Evolutionary conservation across 148 eudicot species (phyloP).

Genomic region (Arbutus unedo): DNA sequence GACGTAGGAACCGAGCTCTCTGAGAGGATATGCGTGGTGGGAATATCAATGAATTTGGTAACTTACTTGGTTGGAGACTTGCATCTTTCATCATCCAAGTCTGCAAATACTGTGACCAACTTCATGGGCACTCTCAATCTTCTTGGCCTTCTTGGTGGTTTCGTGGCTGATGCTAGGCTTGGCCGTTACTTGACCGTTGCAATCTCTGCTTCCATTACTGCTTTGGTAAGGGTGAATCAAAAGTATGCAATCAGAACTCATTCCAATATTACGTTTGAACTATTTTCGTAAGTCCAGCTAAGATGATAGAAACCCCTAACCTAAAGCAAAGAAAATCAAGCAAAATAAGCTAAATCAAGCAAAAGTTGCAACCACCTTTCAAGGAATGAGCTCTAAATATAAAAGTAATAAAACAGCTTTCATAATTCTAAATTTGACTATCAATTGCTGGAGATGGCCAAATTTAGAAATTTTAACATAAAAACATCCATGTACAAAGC

Average conservation of each 20-base stretch:
- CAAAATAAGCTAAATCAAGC: background rate
- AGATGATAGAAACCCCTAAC: background rate
- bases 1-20: conserved; percentile 76
- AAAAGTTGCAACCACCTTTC: background rate
- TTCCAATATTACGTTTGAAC: background rate
- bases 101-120: conserved; percentile 91
- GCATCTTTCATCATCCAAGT: conserved; percentile 84
- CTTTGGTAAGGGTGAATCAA: conserved; percentile 49
- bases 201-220: conserved; percentile 65
- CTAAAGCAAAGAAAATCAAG: background rate
- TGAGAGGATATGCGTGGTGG: conserved; percentile 92
- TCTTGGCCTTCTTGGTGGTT: conserved; percentile 81
- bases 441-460: background rate
- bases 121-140: conserved; percentile 97
- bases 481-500: background rate
- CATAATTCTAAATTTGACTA: background rate
- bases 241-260: background rate
- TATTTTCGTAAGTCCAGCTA: background rate
- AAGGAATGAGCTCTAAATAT: background rate
- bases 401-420: background rate
- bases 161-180: conserved; percentile 87
- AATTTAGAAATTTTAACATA: background rate
- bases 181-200: conserved; percentile 91
- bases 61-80: conserved; percentile 77
- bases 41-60: conserved; percentile 89